Evolutionary conservation across 139 green algal species (phyloP), one percentile per base, ranked within the genome.

Genomic region (Picochlorum sp.): DNA sequence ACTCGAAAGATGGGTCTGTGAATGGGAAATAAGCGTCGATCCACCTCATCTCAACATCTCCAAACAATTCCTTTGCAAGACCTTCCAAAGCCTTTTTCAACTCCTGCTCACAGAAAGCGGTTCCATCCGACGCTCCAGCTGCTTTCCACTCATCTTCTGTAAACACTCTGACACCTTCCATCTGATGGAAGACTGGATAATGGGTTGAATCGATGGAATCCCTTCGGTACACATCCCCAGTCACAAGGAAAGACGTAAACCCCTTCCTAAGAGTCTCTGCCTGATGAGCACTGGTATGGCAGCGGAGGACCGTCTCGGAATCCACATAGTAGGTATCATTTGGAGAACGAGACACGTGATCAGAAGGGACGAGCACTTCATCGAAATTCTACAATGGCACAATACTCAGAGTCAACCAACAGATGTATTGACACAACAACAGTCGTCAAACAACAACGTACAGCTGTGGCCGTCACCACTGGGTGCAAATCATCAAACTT

Each of bases 151-250:
- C 64, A 60, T 77, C 57, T 26, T 68, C 67, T 9, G 16, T 77
- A 60, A 85, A 86, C 55, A 96, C 81, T 56, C 63, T 62, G 69
- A 96, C 86, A 44, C 90, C 93, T 83, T 98, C 93, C 92, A 98
- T 98, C 79, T 98, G 93, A 71, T 99, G 94, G 72, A 99, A 99
- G 10, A 99, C 94, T 1, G 94, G 94, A 82, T 98, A 99, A 83
- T 99, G 94, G 3, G 94, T 98, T 34, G 90, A 78, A 69, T 99
- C 94, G 58, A 99, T 96, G 44, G 82, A 81, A 80, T 99, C 94
- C 20, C 94, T 79, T 16, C 89, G 31, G 79, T 98, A 98, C 61
- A 98, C 92, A 67, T 98, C 92, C 6, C 93, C 90, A 51, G 91
- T 99, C 4, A 96, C 79, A 1, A 99, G 81, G 72, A 99, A 99